Evolutionary conservation across 768 basidiomycete genomes (phyloP).

Genomic region (Lyophyllum shimeji): DNA sequence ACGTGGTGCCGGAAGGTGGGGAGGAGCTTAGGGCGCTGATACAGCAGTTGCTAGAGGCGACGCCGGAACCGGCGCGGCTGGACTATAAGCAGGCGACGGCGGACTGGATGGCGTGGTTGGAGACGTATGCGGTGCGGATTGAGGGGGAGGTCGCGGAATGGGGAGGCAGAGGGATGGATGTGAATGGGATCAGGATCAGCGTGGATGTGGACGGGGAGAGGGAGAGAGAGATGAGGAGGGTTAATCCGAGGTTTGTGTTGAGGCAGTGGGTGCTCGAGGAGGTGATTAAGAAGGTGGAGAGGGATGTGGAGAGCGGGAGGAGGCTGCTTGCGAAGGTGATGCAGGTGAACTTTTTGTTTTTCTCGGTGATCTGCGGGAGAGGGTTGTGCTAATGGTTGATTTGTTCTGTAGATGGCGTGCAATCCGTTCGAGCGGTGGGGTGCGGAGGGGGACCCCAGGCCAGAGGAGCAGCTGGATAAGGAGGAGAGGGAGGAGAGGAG

Average conservation of each 20-base stretch:
- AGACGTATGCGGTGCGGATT: conserved; percentile 58
- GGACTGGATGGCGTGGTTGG: conserved; percentile 66
- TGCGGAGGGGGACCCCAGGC: conserved; percentile 54
- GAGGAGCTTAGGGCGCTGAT: conserved; percentile 41
- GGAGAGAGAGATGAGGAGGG: conserved; percentile 47
- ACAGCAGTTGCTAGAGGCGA: conserved; percentile 41
- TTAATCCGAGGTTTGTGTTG: conserved; percentile 90
- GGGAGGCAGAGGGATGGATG: conserved; percentile 21
- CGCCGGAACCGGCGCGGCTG: conserved; percentile 45
- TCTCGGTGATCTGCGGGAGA: background rate
- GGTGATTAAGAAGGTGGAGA: conserved; percentile 75
- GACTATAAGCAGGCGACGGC: conserved; percentile 43
- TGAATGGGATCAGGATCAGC: no score
- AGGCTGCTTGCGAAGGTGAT: conserved; percentile 77
- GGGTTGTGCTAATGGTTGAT: background rate
- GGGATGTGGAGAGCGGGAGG: conserved; percentile 62
- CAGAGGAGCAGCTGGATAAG: conserved; percentile 47
- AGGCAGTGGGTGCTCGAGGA: conserved; percentile 97
- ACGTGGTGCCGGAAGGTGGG: background rate
- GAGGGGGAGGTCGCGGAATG: conserved; percentile 50
- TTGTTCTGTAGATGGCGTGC: conserved; percentile 73
- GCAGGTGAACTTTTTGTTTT: conserved; percentile 54
- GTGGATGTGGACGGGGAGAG: conserved; percentile 45
- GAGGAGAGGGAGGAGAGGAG: conserved; percentile 71
- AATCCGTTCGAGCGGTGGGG: conserved; percentile 89